Conservation (phyloP, 768 basidiomycete genomes). For the Tephrocybe sp. region DNA sequence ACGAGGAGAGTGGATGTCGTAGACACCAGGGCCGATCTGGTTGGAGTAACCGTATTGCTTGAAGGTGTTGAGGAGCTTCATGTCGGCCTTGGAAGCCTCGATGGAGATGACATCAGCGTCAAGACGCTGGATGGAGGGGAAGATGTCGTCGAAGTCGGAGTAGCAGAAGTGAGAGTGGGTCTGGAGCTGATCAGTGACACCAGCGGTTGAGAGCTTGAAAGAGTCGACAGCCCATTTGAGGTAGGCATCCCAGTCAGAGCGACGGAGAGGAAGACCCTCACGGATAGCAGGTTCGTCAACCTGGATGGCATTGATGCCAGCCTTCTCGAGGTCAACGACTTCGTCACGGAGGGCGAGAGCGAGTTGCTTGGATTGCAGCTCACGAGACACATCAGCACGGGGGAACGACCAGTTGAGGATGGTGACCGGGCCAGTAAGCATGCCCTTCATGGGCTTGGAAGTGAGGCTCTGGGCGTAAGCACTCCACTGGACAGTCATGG, state of each 20-base stretch:
- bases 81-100: slow-evolving; percentile 97
- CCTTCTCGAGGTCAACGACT: slow-evolving; percentile 94
- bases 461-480: slow-evolving; percentile 95
- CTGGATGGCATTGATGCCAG: slow-evolving; percentile 96
- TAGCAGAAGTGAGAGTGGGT: slow-evolving; percentile 99
- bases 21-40: slow-evolving; percentile 97
- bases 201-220: slow-evolving; percentile 96
- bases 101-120: slow-evolving; percentile 99
- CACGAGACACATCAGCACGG: slow-evolving; percentile 93
- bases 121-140: slow-evolving; percentile 93
- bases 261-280: slow-evolving; percentile 97
- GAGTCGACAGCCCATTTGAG: slow-evolving; percentile 98
- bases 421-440: slow-evolving; percentile 97
- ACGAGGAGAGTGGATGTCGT: slow-evolving; percentile 99
- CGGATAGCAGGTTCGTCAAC: slow-evolving; percentile 99
- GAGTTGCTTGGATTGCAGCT: slow-evolving; percentile 96
- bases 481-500: slow-evolving; percentile 98
- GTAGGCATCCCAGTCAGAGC: slow-evolving; percentile 94
- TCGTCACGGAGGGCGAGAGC: slow-evolving; percentile 98
- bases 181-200: slow-evolving; percentile 90
- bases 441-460: slow-evolving; percentile 96
- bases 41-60: slow-evolving; percentile 93
- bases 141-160: slow-evolving; percentile 98
- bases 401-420: slow-evolving; percentile 99
- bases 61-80: slow-evolving; percentile 96